These are phyloP conservation scores for Aspergillus baeticus DNA, from an alignment of 495 filamentous ascomycete genomes.

Conservation along the genomic window DNA sequence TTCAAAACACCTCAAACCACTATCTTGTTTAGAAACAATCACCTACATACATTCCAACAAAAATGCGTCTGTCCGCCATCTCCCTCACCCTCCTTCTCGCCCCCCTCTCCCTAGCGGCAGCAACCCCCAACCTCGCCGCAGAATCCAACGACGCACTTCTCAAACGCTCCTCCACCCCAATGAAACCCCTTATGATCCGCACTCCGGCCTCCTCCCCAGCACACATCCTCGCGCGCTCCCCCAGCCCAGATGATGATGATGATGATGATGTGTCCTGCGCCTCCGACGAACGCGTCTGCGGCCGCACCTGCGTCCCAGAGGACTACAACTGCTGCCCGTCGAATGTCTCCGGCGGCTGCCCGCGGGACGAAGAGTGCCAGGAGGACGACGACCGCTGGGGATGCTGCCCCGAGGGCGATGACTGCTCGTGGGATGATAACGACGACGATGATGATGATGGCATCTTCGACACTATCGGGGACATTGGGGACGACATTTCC, in stretches of 20 bases:
- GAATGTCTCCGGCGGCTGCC: conserved; percentile 1
- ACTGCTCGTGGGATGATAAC: conserved; percentile 7
- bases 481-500: conserved; percentile 1
- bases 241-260: neutral
- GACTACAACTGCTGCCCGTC: conserved; percentile 3
- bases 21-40: too few species aligned
- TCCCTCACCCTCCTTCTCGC: neutral
- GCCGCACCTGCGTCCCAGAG: neutral
- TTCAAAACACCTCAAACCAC: neutral
- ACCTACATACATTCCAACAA: neutral
- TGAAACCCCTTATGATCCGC: neutral
- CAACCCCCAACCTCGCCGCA: neutral
- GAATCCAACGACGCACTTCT: neutral
- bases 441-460: conserved; percentile 4
- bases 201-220: neutral
- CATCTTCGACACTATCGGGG: neutral
- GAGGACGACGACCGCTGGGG: conserved; percentile 1
- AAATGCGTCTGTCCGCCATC: neutral
- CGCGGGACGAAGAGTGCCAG: conserved; percentile 2
- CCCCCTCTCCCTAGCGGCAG: neutral
- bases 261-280: neutral
- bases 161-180: neutral
- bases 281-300: conserved; percentile 3
- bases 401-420: conserved; percentile 7
- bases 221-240: conserved; percentile 1